Base-by-base conservation (phyloP, 257 asterid genomes). In the Nicotiana noctiflora region DNA sequence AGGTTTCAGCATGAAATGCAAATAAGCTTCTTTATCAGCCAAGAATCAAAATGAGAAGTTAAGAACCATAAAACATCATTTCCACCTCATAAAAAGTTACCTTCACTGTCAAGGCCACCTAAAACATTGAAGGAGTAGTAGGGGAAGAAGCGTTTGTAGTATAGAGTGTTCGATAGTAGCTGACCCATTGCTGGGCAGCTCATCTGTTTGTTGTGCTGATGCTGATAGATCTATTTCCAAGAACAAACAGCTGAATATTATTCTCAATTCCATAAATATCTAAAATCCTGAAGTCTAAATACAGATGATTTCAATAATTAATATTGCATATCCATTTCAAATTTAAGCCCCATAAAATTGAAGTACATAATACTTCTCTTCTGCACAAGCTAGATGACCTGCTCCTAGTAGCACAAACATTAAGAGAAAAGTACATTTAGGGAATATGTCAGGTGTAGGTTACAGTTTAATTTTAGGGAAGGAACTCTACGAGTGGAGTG, bases 141-240 rank as follows among this genome's bases (percentile, higher is more conserved):
- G 0, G 97, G 96, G 90, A 94, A 94, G 88, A 94, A 94, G 29
- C 98, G 97, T 77, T 94, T 94, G 89, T 87, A 94, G 86, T 93
- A 94, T 67, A 93, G 88, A 52, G 98, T 94, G 78, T 93, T 93
- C 21, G 98, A 93, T 25, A 94, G 97, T 80, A 94, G 85, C 85
- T 94, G 98, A 72, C 95, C 98, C 98, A 94, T 93, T 23, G 96
- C 97, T 80, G 98, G 98, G 84, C 98, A 94, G 90, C 96, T 94
- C 98, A 93, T 94, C 87, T 94, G 98, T 88, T 91, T 94, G 93
- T 90, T 93, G 84, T 93, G 98, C 70, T 94, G 98, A 81, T 94
- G 98, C 85, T 94, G 98, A 87, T 94, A 94, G 29, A 81, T 79
- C 98, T 93, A 79, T 70, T 67, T 34, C 64, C 70, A 78, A 75